A percentile compares a stretch with the other conserved stretches of the same genome.
Conservation (phyloP, 2,329 filamentous ascomycete species). For the Colletotrichum nymphaeae region DNA sequence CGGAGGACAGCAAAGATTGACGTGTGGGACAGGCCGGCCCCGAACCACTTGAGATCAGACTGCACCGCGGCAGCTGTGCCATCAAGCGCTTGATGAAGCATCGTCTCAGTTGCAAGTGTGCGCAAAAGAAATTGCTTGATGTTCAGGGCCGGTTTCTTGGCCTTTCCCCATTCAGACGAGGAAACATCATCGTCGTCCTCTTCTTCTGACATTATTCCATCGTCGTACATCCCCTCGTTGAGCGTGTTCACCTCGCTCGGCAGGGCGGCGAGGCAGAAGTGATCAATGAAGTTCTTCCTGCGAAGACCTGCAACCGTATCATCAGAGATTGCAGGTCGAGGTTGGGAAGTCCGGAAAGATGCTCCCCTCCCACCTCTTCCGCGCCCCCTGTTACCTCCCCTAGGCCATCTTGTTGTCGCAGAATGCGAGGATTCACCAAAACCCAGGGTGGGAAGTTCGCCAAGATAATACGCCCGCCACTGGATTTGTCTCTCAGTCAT, state of each 20-base stretch:
- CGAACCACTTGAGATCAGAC: slow-evolving; percentile 58
- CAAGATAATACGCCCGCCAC: slow-evolving; percentile 51
- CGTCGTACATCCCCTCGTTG: background rate
- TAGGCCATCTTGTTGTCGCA: background rate
- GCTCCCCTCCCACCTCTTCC: background rate
- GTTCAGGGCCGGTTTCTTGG: slow-evolving; percentile 44
- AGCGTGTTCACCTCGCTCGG: background rate
- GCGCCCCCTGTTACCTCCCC: too few relatives aligned
- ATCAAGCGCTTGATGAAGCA: slow-evolving; percentile 56
- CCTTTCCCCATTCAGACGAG: slow-evolving; percentile 13
- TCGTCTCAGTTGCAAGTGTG: slow-evolving; percentile 58
- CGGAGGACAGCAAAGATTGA: slow-evolving; percentile 68
- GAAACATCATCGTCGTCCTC: background rate
- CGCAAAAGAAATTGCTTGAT: slow-evolving; percentile 62
- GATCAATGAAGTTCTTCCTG: background rate
- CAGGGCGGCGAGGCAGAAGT: background rate
- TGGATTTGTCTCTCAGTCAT: slow-evolving; percentile 23
- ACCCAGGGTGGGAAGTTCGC: slow-evolving; percentile 9
- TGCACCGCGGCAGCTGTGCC: slow-evolving; percentile 59
- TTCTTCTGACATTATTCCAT: slow-evolving; percentile 18
- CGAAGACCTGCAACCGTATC: background rate
- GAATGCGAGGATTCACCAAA: background rate
- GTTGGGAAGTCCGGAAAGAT: background rate
- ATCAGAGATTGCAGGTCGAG: background rate
- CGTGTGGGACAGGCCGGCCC: slow-evolving; percentile 61